Percentiles rank a stretch among this genome's conserved stretches.
phyloP scores from a whole-genome alignment of 1,284 basidiomycete species.

The Sanghuangporus baumii region DNA sequence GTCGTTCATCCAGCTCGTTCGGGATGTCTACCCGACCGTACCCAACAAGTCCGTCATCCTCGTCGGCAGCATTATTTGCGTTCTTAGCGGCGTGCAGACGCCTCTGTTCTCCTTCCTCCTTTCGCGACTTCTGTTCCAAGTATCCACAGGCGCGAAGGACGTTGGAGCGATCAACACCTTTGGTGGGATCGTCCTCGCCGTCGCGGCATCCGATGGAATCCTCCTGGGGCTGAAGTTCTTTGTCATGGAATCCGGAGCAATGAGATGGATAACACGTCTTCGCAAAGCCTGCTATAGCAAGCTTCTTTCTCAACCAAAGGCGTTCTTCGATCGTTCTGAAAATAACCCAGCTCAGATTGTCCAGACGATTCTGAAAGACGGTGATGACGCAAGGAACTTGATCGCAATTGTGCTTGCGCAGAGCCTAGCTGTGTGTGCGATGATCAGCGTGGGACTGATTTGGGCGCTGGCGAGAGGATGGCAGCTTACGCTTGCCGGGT shows the following conservation, averaged over 20 bases:
- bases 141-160: constrained; percentile 64
- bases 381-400: constrained; percentile 81
- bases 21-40: constrained; percentile 64
- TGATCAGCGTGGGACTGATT: constrained; percentile 78
- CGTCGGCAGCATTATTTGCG: constrained; percentile 60
- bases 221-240: constrained; percentile 71
- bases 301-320: constrained; percentile 80
- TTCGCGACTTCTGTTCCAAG: constrained; percentile 74
- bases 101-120: constrained; percentile 91
- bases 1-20: constrained; percentile 27
- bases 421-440: constrained; percentile 65
- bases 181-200: constrained; percentile 62
- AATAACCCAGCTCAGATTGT: constrained; percentile 67
- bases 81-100: constrained; percentile 77
- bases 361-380: constrained; percentile 84
- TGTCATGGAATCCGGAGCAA: constrained; percentile 69
- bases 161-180: constrained; percentile 63
- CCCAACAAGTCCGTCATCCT: constrained; percentile 69
- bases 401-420: constrained; percentile 75
- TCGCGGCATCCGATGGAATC: constrained; percentile 74
- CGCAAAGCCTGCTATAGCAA: constrained; percentile 55
- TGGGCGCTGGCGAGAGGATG: constrained; percentile 90
- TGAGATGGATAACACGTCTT: constrained; percentile 72
- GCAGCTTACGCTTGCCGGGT: constrained; percentile 89
- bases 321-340: constrained; percentile 78